Evolutionary conservation across 768 basidiomycete genomes (phyloP), one percentile per base, ranked within the genome.

Genomic region (Saitozyma podzolica): DNA sequence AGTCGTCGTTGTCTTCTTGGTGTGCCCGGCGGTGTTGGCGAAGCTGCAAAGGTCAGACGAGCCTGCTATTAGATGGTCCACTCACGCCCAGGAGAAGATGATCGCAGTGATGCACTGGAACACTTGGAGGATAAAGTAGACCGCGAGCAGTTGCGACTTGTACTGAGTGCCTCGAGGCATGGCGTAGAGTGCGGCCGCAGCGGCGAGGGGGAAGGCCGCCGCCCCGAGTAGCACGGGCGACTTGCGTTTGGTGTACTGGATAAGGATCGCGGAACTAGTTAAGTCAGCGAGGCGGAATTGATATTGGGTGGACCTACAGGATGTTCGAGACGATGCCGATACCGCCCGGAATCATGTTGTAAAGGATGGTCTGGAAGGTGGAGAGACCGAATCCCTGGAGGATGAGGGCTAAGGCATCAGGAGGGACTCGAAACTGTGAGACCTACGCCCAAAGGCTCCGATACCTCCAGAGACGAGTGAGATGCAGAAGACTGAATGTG

Each of bases 271-370:
- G 1, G 82, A 17, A 41, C 74, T 40, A n/a, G n/a, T n/a, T n/a
- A n/a, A n/a, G n/a, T n/a, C n/a, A n/a, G n/a, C n/a, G n/a, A n/a
- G n/a, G n/a, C n/a, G n/a, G n/a, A n/a, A n/a, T n/a, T n/a, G n/a
- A n/a, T n/a, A n/a, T n/a, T 14, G 57, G 50, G 16, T n/a, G n/a
- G n/a, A 19, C 50, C 29, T 19, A n/a, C 40, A 76, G 42, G 37
- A 83, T 50, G 52, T 80, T 82, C 49, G 80, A 40, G 54, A 81
- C 65, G 17, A 83, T 76, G 66, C 82, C 81, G 41, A 84, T 72
- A 8, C 76, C 80, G n/a, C 75, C 69, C 60, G 83, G 83, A 7
- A 83, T 83, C 56, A 84, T 82, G 61, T 83, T 83, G 77, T 84
- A 82, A n/a, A 84, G 72, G 51, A 84, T 82, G 19, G 82, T 83